Base-by-base conservation (phyloP, 2,329 filamentous ascomycete species). In the Fusarium sp. region DNA sequence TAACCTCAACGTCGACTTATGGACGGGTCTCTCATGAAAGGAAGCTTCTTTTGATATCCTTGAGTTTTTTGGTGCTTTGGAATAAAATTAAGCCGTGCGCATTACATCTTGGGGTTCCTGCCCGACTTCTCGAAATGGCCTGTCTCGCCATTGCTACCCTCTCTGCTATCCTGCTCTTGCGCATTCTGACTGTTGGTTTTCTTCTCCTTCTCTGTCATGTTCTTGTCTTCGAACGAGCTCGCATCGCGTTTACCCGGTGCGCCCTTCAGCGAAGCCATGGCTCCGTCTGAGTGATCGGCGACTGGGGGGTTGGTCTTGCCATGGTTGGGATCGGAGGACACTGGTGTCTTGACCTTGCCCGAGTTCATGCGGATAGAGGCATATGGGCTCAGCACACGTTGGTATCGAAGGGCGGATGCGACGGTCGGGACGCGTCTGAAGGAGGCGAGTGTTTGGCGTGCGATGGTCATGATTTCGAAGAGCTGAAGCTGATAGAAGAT, bases 241-340 rank as follows among this genome's bases (percentile, higher is more conserved):
- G 69, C 69, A 5, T 63, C 42, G 15, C 21, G 31, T 39, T 71
- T 71, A 10, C 44, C 69, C 1, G 67, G 69, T 7, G 62, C 12
- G 4, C 19, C 52, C 45, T 71, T 71, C 11, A 71, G 16, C 9
- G 69, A 71, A n/a, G 62, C 67, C 25, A 39, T 71, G 15, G 69
- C 69, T 19, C 69, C 69, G 1, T 71, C 69, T 6, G 57, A n/a
- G 7, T 67, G 69, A 23, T 66, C 39, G 10, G 57, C 10, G 6
- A 19, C 33, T 16, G 44, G 51, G 14, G 15, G 42, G 3, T 44
- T 63, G 57, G 41, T 59, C 23, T 67, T 59, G 31, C 38, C 62
- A 15, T 68, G 56, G 1, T 68, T 66, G 15, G 44, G 46, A 11
- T 71, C 48, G 19, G 63, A 45, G 4, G 69, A 55, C 3, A 63